Base-by-base conservation (phyloP, 163 green algal genomes). In the Coccomyxa subellipsoidea region DNA sequence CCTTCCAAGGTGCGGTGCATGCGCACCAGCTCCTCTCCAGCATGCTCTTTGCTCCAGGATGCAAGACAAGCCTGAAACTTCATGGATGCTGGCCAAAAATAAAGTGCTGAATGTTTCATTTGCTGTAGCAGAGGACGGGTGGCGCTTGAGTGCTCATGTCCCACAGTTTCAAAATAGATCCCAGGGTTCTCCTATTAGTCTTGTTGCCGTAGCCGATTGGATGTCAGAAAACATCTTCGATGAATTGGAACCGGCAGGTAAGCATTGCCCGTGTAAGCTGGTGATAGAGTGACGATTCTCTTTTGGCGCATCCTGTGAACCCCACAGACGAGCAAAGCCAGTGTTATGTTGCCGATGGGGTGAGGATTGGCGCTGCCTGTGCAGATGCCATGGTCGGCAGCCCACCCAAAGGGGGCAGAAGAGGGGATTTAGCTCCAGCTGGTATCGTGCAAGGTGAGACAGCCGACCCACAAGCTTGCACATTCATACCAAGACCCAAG, bases 1-100 rank as follows among this genome's bases (percentile, higher is more conserved):
- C 85, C 75, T 87, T 87, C 70, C 76, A 54, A 83, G 87, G 84
- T 79, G 38, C 72, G 39, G 34, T 69, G 78, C 71, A n/a, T 77
- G 79, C 54, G 72, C 79, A 79, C 78, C 81, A 59, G 38, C 70
- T 47, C 34, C 47, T 8, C 77, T 81, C 36, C 27, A 35, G 4
- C 32, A 66, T 59, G 32, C 54, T 32, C 12, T 81, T 38, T n/a
- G 69, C 53, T 29, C 66, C 77, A 66, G 47, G 47, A 66, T 12
- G 47, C 12, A 29, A 66, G 12, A 66, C 47, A 29, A 18, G 47
- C 47, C 47, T 66, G 47, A 18, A 29, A 66, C 47, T 12, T 18
- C 18, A 18, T 12, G 47, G 47, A 12, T 12, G 12, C 18, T 66
- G 47, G 18, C 47, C 47, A 29, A 29, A 29, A 18, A 18, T 18